Evolutionary conservation across 1,139 yeast species (phyloP).

Genomic region (Pichia cactophila): DNA sequence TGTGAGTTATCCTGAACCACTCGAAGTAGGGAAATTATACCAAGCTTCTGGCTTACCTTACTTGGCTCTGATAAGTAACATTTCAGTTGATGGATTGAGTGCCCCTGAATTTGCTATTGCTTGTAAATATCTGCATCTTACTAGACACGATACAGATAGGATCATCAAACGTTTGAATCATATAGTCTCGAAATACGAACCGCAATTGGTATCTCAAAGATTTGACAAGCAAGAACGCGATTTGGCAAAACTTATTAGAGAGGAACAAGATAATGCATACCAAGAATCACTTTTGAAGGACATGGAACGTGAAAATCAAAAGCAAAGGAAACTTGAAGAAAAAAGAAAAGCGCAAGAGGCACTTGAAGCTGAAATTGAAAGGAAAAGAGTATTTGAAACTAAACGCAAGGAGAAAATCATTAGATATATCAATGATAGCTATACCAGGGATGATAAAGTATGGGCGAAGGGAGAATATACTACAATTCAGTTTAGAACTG

Average conservation of each 20-base stretch:
- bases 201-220: constrained; percentile 44
- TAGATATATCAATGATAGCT: constrained; percentile 11
- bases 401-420: constrained; percentile 16
- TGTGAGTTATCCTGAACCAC: constrained; percentile 41
- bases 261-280: constrained; percentile 54
- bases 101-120: constrained; percentile 49
- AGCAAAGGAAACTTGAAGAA: constrained; percentile 15
- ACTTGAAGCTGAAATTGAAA: background rate
- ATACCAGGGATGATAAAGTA: constrained; percentile 20
- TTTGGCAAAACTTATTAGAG: constrained; percentile 41
- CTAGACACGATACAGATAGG: constrained; percentile 8
- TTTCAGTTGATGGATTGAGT: constrained; percentile 41
- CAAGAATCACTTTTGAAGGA: constrained; percentile 43
- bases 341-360: constrained; percentile 3
- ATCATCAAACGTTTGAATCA: constrained; percentile 32
- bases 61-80: constrained; percentile 41
- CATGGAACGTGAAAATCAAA: constrained; percentile 24
- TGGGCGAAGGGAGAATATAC: constrained; percentile 28
- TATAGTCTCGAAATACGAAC: constrained; percentile 38
- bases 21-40: constrained; percentile 43
- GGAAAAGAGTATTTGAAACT: constrained; percentile 8
- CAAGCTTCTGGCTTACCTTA: constrained; percentile 37
- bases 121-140: constrained; percentile 26
- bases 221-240: constrained; percentile 49
- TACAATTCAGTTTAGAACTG: constrained; percentile 41